Evolutionary conservation across 208 protist species (phyloP), one percentile per base, ranked within the genome.

Genomic region (Angomonas ambiguus): DNA sequence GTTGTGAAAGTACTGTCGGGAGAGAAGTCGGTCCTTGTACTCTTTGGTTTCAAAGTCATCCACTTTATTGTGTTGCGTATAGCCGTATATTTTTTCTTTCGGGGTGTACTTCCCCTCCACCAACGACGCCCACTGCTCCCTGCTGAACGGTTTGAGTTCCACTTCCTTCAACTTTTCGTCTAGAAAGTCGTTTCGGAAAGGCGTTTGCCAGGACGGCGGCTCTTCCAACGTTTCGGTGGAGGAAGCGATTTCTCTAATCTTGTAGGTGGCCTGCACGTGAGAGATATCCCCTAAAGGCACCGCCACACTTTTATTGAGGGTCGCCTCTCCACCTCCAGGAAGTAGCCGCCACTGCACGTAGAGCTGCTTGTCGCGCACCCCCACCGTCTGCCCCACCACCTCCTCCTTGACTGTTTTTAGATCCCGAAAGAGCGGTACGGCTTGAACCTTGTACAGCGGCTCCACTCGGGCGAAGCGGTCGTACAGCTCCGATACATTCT

Each of bases 41-140:
- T 97, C 92, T 78, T 95, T 94, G 1, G 92, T 97, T 49, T 84
- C 74, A 72, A 93, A 95, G 85, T 97, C 92, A 69, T 95, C 89
- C 33, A 91, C 60, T 10, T 85, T 90, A 42, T 63, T 90, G 80
- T 96, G 87, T 67, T 96, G 91, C 41, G 83, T 76, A 82, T 96
- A 96, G 65, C 87, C 87, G 73, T 91, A 92, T 32, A 74, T 74
- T 73, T 93, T 93, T 45, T 70, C 61, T 74, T 96, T 96, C 8
- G 89, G 85, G 42, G 87, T 94, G 76, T 93, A 95, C 76, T 90
- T 92, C 51, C 80, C 83, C 8, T 65, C 63, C 25, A 91, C 80
- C 28, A 93, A 81, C 34, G 87, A 89, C 10, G 81, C 85, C 78
- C 87, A 92, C 57, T 79, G 76, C 67, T 97, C 85, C 4, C 87